A percentile compares a stretch with the other conserved stretches of the same genome.
Conservation (phyloP, 306 rosid genomes). For the Medicago arabica region DNA sequence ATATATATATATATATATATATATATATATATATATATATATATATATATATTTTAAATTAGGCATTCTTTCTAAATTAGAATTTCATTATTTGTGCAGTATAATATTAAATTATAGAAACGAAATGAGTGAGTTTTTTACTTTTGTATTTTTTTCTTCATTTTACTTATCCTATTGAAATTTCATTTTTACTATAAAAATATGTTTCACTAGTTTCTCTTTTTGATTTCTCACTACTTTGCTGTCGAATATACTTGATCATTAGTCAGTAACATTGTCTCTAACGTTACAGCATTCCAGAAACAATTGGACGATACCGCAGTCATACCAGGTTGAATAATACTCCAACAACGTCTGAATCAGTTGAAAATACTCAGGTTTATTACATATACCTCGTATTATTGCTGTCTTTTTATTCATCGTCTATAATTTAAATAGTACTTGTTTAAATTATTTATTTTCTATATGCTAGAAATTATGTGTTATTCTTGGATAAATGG, state of each 20-base stretch:
- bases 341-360: constrained; percentile 39
- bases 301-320: constrained; percentile 66
- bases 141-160: not conserved
- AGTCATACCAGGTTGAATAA: constrained; percentile 51
- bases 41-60: no score
- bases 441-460: not conserved
- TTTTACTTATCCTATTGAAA: not conserved
- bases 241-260: not conserved
- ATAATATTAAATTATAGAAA: constrained; percentile 2
- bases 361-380: constrained; percentile 66
- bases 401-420: not conserved
- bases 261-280: no score
- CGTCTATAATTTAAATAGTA: not conserved
- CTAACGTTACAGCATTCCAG: constrained; percentile 57
- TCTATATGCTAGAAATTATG: not conserved
- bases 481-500: not conserved
- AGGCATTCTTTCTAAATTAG: not conserved
- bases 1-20: no score
- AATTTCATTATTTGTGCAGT: not conserved
- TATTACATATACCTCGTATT: not conserved
- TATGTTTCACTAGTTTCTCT: not conserved
- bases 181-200: not conserved
- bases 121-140: not conserved
- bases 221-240: not conserved
- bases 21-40: no score